Base-by-base conservation (phyloP, 768 basidiomycete genomes). In the Lactifluus pinguis region DNA sequence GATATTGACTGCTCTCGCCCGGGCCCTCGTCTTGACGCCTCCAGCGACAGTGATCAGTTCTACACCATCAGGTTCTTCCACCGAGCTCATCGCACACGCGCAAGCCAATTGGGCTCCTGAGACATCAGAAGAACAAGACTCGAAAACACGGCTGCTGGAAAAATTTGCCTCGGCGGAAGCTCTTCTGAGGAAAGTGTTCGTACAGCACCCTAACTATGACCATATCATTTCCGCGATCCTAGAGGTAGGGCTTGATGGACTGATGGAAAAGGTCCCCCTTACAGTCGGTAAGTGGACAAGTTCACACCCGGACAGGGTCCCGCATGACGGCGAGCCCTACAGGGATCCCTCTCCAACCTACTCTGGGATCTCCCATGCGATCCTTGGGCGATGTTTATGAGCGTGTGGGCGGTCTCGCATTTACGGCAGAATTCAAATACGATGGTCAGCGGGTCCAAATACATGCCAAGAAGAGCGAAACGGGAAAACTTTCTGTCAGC, bases 401-500 rank as follows among this genome's bases (percentile, higher is more conserved):
- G 49, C 79, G 85, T 7, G 74, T 92, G 19, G 80, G 79, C 21
- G 76, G 78, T 36, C 74, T 83, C 36, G 80, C 85, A 10, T 97
- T 94, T 72, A 79, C 82, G 15, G 88, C 91, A 36, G 94, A 97
- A 74, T 89, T 89, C 70, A 97, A 95, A 72, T 89, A 94, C 67
- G 94, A 97, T 67, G 94, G 87, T 19, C 88, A 91, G 68, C 80
- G 87, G 52, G 90, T 86, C 19, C 90, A 91, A 71, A 84, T 89
- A n/a, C 88, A 90, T 69, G 86, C 78, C 13, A 68, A 55, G 47
- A 70, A 64, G 63, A 68, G 68, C 14, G 67, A 70, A 3, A 67
- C 71, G 36, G 75, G 69, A 36, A 66, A 69, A 11, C 55, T 68
- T 34, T 67, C 65, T 10, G 79, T 91, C 45, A 81, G 83, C 55